These are phyloP conservation scores for Populus hybrid DNA, from an alignment of 441 rosid species.

Conservation along the genomic window DNA sequence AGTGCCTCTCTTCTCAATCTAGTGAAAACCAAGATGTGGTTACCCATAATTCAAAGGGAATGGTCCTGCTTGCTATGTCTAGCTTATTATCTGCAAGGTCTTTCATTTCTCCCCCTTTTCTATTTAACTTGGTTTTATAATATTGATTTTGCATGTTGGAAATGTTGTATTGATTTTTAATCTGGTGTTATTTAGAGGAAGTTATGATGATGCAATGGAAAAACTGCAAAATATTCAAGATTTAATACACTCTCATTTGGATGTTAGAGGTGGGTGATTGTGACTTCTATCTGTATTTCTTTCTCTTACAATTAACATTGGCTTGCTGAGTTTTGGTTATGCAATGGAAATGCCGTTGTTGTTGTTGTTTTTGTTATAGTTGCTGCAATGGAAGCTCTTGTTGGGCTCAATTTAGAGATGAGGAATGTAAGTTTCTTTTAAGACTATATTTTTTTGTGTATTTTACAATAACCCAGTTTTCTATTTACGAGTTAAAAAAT, in stretches of 20 bases:
- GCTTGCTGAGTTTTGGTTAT: not conserved
- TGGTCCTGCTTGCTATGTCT: slow-evolving; percentile 82
- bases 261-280: slow-evolving; percentile 46
- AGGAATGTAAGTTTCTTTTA: slow-evolving; percentile 47
- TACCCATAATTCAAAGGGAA: slow-evolving; percentile 55
- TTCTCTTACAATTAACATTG: slow-evolving; percentile 1
- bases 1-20: slow-evolving; percentile 59
- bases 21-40: slow-evolving; percentile 36
- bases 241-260: slow-evolving; percentile 36
- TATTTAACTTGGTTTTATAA: not conserved
- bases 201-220: slow-evolving; percentile 60
- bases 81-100: slow-evolving; percentile 65
- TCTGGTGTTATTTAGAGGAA: slow-evolving; percentile 42
- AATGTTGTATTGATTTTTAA: not conserved
- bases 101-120: slow-evolving; percentile 6
- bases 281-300: not conserved
- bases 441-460: not conserved
- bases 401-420: slow-evolving; percentile 64
- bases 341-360: slow-evolving; percentile 16
- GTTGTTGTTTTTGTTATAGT: slow-evolving; percentile 35
- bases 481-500: slow-evolving; percentile 14
- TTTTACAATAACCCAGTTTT: not conserved
- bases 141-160: not conserved
- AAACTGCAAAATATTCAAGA: slow-evolving; percentile 46
- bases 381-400: slow-evolving; percentile 78